A percentile compares a stretch with the other conserved stretches of the same genome.
phyloP scores from a whole-genome alignment of 2,329 filamentous ascomycete genomes.

The Monilinia vaccinii-corymbosi region DNA sequence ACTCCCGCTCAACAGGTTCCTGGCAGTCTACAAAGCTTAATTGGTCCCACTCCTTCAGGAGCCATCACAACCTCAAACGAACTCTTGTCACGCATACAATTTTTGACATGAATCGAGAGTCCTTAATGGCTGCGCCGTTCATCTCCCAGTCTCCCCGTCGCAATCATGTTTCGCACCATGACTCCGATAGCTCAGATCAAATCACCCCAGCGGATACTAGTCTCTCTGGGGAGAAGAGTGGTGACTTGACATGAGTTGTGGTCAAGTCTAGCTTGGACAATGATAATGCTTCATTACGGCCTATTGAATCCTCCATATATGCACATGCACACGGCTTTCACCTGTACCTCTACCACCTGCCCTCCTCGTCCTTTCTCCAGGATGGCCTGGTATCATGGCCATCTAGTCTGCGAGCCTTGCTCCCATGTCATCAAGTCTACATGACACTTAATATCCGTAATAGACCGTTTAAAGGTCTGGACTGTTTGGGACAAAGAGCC shows the following conservation, averaged over 20 bases:
- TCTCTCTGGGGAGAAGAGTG: background rate
- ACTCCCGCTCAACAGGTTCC: background rate
- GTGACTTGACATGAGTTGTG: background rate
- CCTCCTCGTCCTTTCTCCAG: background rate
- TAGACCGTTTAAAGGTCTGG: background rate
- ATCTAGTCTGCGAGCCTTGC: background rate
- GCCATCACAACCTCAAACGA: slow-evolving; percentile 5
- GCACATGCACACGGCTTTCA: background rate
- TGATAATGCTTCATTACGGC: background rate
- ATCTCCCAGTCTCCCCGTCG: background rate
- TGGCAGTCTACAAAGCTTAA: background rate
- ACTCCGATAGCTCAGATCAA: background rate
- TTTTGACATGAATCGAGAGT: background rate
- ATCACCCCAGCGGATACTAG: slow-evolving; percentile 1
- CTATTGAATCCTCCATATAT: background rate
- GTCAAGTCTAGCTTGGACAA: background rate
- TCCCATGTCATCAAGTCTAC: background rate
- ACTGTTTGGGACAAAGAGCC: slow-evolving; percentile 1
- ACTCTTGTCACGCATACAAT: background rate
- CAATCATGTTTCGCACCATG: background rate
- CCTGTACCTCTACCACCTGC: background rate
- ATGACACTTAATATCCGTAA: background rate
- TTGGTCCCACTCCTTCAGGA: background rate
- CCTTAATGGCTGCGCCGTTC: background rate
- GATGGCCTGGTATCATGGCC: background rate